Evolutionary conservation across 768 basidiomycete genomes (phyloP).

Genomic region (Nidularia sp.): DNA sequence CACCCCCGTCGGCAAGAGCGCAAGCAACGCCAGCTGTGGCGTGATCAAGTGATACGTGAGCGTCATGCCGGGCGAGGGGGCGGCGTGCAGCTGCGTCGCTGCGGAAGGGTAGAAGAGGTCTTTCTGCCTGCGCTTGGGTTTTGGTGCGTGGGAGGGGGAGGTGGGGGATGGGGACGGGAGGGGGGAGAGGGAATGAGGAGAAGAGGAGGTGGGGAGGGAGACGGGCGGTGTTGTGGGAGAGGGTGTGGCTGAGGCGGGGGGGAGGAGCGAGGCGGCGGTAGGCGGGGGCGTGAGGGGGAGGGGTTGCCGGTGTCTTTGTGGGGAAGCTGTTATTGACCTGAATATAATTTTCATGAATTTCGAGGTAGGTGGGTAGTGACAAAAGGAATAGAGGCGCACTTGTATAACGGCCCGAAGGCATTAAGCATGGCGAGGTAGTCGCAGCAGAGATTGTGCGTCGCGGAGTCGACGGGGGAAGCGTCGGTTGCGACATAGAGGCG

Average conservation of each 20-base stretch:
- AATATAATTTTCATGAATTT: background rate
- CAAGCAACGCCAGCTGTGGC: constrained; percentile 64
- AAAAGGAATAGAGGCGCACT: constrained; percentile 35
- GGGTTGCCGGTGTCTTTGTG: constrained; percentile 20
- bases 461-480: constrained; percentile 84
- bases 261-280: background rate
- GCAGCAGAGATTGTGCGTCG: constrained; percentile 84
- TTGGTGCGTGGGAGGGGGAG: constrained; percentile 1
- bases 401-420: constrained; percentile 83
- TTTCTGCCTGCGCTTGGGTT: constrained; percentile 16
- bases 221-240: background rate
- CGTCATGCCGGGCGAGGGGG: constrained; percentile 66
- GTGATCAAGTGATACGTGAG: constrained; percentile 83
- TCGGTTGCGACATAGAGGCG: constrained; percentile 93
- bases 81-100: constrained; percentile 54
- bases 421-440: constrained; percentile 88
- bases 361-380: background rate
- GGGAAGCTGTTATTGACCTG: constrained; percentile 26
- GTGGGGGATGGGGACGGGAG: background rate
- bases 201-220: background rate
- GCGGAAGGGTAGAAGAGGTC: constrained; percentile 67
- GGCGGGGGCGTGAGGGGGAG: constrained; percentile 3
- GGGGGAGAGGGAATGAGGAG: too few relatives aligned
- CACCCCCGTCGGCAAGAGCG: constrained; percentile 67
- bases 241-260: background rate